Evolutionary conservation across 2,329 filamentous ascomycete genomes (phyloP), one percentile per base, ranked within the genome.

Genomic region (Ceratocystis variospora): DNA sequence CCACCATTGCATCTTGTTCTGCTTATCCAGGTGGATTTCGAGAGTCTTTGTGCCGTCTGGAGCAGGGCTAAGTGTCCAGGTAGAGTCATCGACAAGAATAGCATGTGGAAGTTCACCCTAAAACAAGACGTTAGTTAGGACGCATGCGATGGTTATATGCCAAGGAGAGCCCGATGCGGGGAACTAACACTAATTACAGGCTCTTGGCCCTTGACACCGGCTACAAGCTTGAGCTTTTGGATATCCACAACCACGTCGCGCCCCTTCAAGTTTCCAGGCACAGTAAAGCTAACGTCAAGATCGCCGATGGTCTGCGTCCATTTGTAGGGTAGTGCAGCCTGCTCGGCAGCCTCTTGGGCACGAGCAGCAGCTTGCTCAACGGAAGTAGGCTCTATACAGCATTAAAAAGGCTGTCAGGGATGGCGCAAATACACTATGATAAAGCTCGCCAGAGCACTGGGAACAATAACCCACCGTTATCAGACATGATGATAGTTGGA

Each of bases 1-100:
- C 94, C 94, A 99, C 94, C 94, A 99, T 77, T 96, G 89, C 85
- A 95, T 88, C 81, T 96, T 94, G 81, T 96, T 96, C 71, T 84
- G 78, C 78, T 99, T 99, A 80, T 96, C 91, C 64, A 99, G 87
- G 76, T 96, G 91, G 71, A 97, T 84, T 73, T 87, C 84, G 71
- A 96, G 76, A 31, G 76, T 78, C 75, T 83, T 84, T 69, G 77
- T 83, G 73, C 90, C 87, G 78, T 95, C 79, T 1, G 85, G 76
- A 62, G 85, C 84, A 22, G 87, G 80, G 67, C 88, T 83, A 61
- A 99, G 84, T 1, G 93, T 96, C 94, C 94, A 99, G 68, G 93
- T 96, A 65, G 87, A 93, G 72, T 99, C 94, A 75, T 96, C 92
- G 70, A 87, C 81, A 72, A 80, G 80, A 74, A 99, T 85, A 15